phyloP scores from a whole-genome alignment of 192 early-diverging fungal genomes.

The Backusella circina region DNA sequence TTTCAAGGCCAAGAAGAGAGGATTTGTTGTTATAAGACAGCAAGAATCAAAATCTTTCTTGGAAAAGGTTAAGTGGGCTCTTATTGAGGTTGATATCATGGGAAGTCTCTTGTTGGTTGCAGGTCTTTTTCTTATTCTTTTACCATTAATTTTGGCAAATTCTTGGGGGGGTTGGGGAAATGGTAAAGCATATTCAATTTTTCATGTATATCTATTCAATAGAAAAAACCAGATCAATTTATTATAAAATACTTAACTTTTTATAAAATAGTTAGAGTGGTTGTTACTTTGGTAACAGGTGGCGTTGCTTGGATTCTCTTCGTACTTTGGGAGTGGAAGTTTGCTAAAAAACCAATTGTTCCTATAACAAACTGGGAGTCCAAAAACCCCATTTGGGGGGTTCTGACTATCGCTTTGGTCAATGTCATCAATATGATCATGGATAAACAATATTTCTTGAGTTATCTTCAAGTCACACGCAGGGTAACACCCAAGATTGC shows the following conservation, averaged over 20 bases:
- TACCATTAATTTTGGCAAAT: constrained; percentile 15
- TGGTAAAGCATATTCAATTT: background rate
- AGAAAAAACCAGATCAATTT: background rate
- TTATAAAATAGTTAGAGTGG: background rate
- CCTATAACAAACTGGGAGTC: constrained; percentile 9
- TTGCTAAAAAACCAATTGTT: constrained; percentile 5
- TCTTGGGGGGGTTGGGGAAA: constrained; percentile 11
- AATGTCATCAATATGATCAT: constrained; percentile 3
- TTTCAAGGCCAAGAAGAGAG: background rate
- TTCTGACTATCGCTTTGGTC: constrained; percentile 9
- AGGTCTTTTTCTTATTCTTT: constrained; percentile 14
- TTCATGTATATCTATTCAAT: no score
- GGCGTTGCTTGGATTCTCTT: constrained; percentile 4
- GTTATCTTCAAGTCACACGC: constrained; percentile 19
- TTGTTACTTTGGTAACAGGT: constrained; percentile 14
- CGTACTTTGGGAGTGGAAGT: constrained; percentile 13
- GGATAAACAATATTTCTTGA: constrained; percentile 5
- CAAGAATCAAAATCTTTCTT: background rate
- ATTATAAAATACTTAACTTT: background rate
- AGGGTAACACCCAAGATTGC: constrained; percentile 4
- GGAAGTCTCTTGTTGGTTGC: constrained; percentile 13
- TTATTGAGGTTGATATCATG: background rate
- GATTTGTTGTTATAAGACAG: background rate
- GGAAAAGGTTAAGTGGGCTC: background rate
- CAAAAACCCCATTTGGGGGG: constrained; percentile 6